Percentiles rank a stretch among this genome's conserved stretches.
Evolutionary conservation across 2,329 filamentous ascomycete genomes (phyloP).

Genomic region (Karstenula rhodostoma): DNA sequence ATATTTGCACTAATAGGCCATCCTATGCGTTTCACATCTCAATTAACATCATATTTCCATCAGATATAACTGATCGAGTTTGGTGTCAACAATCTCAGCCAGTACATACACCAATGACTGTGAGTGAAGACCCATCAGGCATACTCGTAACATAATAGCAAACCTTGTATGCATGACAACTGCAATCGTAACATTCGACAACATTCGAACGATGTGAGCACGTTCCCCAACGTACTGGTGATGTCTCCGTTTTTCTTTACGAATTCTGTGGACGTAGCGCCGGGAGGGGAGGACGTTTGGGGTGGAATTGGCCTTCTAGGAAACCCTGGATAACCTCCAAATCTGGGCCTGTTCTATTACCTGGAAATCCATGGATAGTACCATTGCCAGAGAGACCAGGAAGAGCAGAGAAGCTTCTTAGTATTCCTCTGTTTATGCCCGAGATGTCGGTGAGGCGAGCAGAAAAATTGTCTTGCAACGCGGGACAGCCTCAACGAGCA

Average conservation of each 20-base stretch:
- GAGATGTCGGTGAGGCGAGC: conserved; percentile 23
- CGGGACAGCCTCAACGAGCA: background rate
- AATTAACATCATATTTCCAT: background rate
- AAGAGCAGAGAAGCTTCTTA: conserved; percentile 6
- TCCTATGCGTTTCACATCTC: background rate
- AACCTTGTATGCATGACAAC: conserved; percentile 30
- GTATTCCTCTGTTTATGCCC: conserved; percentile 19
- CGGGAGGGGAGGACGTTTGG: background rate
- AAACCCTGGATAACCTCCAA: background rate
- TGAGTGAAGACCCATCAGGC: background rate
- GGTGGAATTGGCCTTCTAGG: background rate
- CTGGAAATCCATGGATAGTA: conserved; percentile 1
- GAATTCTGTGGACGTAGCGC: background rate
- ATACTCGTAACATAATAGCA: conserved; percentile 32
- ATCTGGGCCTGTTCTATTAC: background rate
- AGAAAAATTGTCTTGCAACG: conserved; percentile 1
- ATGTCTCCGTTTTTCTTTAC: conserved; percentile 16
- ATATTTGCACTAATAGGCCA: background rate
- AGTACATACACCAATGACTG: background rate
- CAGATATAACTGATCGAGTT: background rate
- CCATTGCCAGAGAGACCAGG: conserved; percentile 4
- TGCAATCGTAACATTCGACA: conserved; percentile 23
- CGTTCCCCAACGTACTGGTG: conserved; percentile 29
- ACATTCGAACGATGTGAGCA: conserved; percentile 24
- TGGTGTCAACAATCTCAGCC: too few relatives aligned